phyloP scores from a whole-genome alignment of 495 filamentous ascomycete species.

The Lepidopterella palustris region DNA sequence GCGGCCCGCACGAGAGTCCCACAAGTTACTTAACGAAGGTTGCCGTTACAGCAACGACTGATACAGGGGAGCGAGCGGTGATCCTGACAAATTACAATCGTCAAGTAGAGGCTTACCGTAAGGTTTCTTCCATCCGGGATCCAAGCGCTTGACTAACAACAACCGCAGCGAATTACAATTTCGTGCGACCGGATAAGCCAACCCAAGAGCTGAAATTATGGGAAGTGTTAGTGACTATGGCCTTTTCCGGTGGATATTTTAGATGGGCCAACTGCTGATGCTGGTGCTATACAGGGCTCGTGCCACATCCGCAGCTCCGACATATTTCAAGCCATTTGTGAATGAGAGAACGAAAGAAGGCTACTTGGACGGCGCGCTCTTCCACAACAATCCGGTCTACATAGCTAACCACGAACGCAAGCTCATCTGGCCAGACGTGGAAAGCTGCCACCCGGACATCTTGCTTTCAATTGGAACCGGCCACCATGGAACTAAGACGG shows the following conservation, averaged over 20 bases:
- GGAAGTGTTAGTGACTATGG: too few relatives aligned
- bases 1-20: conserved; percentile 29
- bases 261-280: too few relatives aligned
- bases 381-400: conserved; percentile 37
- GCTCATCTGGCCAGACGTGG: conserved; percentile 36
- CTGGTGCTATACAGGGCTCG: conserved; percentile 30
- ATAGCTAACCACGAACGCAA: conserved; percentile 39
- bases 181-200: conserved; percentile 39
- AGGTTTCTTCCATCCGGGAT: too few relatives aligned
- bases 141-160: too few relatives aligned
- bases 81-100: conserved; percentile 48
- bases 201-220: conserved; percentile 38
- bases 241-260: too few relatives aligned
- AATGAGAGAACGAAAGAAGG: conserved; percentile 23
- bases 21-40: conserved; percentile 36
- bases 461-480: conserved; percentile 40
- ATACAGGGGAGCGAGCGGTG: conserved; percentile 29
- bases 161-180: conserved; percentile 30
- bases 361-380: conserved; percentile 28
- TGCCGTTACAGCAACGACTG: conserved; percentile 40
- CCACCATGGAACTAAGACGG: neutral
- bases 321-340: conserved; percentile 43
- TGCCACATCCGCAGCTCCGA: conserved; percentile 44
- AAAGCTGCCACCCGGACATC: conserved; percentile 33
- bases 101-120: neutral